A percentile compares a stretch with the other conserved stretches of the same genome.
phyloP scores from a whole-genome alignment of 352 stramenopile genomes.

The Pythium periplocum region DNA sequence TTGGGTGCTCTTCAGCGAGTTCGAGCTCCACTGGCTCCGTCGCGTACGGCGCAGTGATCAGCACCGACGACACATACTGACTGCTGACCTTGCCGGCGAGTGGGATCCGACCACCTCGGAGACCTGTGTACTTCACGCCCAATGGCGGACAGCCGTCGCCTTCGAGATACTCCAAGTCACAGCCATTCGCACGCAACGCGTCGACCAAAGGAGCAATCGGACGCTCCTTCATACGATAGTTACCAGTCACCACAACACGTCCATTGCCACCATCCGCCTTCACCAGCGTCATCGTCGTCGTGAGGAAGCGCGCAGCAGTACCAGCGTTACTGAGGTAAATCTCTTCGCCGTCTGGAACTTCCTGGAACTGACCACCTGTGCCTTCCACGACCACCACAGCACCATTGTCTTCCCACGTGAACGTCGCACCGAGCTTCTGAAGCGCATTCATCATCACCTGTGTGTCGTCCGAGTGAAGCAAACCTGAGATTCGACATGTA shows the following conservation, averaged over 20 bases:
- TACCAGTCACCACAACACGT: constrained; percentile 87
- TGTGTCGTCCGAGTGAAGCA: constrained; percentile 97
- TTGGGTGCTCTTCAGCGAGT: constrained; percentile 95
- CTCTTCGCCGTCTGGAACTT: constrained; percentile 41
- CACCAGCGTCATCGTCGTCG: constrained; percentile 83
- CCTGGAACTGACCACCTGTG: constrained; percentile 58
- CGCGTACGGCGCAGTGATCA: constrained; percentile 93
- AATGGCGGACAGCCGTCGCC: constrained; percentile 68
- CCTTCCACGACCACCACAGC: constrained; percentile 71
- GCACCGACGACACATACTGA: constrained; percentile 96
- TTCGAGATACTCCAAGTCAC: constrained; percentile 65
- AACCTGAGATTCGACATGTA: constrained; percentile 76
- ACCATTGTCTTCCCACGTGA: constrained; percentile 74
- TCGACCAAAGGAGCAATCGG: constrained; percentile 95
- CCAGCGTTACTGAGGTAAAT: constrained; percentile 87
- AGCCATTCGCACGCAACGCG: constrained; percentile 88
- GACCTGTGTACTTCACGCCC: constrained; percentile 60
- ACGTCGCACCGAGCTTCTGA: constrained; percentile 85
- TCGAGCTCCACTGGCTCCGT: constrained; percentile 74
- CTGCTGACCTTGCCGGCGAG: constrained; percentile 93
- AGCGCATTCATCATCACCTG: constrained; percentile 97
- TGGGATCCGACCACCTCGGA: constrained; percentile 65
- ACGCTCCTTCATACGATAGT: constrained; percentile 95
- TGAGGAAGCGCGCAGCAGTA: constrained; percentile 94
- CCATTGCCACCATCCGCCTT: constrained; percentile 23